Conservation (phyloP, 345 rosid species). For the Kandelia obovata region DNA sequence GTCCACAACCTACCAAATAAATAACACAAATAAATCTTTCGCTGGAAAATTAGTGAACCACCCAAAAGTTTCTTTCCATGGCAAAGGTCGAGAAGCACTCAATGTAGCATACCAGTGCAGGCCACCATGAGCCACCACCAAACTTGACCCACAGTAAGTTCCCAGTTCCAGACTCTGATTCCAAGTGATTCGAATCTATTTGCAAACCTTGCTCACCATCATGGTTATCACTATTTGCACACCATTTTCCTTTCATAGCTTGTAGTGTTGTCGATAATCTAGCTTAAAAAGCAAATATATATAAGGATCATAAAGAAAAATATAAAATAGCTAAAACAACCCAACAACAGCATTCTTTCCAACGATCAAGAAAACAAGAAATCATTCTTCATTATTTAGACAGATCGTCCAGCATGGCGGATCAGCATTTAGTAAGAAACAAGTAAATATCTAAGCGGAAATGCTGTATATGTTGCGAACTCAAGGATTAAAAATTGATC, state of each 20-base stretch:
- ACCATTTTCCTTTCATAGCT: slow-evolving; percentile 20
- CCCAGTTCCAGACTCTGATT: slow-evolving; percentile 32
- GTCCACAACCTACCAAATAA: slow-evolving; percentile 42
- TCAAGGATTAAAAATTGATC: not conserved
- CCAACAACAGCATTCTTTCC: not conserved
- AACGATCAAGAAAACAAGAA: not conserved
- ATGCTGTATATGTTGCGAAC: no score
- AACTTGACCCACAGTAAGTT: slow-evolving; percentile 46
- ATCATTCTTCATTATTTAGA: no score
- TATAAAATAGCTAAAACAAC: not conserved
- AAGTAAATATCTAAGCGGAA: no score
- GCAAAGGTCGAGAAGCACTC: not conserved
- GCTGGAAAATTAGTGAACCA: not conserved
- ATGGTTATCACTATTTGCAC: slow-evolving; percentile 16
- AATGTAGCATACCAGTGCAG: slow-evolving; percentile 43
- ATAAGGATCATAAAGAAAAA: not conserved
- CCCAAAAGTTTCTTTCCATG: not conserved
- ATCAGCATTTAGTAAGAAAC: no score
- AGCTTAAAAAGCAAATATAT: slow-evolving; percentile 7
- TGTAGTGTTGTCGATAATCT: slow-evolving; percentile 10
- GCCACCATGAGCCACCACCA: slow-evolving; percentile 51
- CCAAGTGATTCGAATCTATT: slow-evolving; percentile 18
- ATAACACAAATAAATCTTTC: not conserved
- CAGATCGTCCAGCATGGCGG: no score
- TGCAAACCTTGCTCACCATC: slow-evolving; percentile 12